phyloP scores from a whole-genome alignment of 768 basidiomycete genomes.

The Guyanaporus albipodus region DNA sequence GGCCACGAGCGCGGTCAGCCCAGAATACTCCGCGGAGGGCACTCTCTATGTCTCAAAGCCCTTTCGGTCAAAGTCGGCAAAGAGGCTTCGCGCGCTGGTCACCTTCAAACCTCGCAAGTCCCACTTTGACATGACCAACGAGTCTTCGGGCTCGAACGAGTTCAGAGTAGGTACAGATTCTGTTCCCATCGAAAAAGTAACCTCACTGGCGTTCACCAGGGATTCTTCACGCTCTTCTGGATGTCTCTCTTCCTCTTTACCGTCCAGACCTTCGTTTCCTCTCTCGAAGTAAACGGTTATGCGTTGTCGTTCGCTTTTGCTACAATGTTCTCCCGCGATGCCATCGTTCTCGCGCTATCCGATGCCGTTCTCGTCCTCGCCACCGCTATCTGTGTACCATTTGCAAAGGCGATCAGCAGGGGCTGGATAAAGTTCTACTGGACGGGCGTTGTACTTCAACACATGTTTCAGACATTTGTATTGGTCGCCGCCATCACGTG shows the following conservation, averaged over 20 bases:
- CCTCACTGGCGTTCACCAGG: conserved; percentile 41
- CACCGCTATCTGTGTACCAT: conserved; percentile 78
- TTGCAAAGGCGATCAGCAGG: conserved; percentile 69
- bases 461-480: conserved; percentile 68
- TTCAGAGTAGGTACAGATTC: conserved; percentile 55
- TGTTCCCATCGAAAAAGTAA: conserved; percentile 1
- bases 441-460: conserved; percentile 75
- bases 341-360: conserved; percentile 72
- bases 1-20: not conserved
- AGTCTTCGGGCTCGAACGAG: conserved; percentile 69
- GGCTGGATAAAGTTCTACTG: conserved; percentile 83
- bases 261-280: conserved; percentile 70
- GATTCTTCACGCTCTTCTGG: conserved; percentile 96
- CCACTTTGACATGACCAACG: conserved; percentile 79
- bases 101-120: conserved; percentile 87
- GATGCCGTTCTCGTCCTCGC: conserved; percentile 77
- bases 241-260: conserved; percentile 81
- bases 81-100: conserved; percentile 77
- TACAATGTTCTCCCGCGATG: conserved; percentile 83
- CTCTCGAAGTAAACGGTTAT: conserved; percentile 73
- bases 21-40: conserved; percentile 49
- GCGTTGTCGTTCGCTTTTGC: conserved; percentile 80
- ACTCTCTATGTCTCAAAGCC: conserved; percentile 74
- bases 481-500: conserved; percentile 76
- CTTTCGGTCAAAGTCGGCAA: conserved; percentile 67